Evolutionary conservation across 2,329 filamentous ascomycete species (phyloP), one percentile per base, ranked within the genome.

Genomic region (Boeremia exigua): DNA sequence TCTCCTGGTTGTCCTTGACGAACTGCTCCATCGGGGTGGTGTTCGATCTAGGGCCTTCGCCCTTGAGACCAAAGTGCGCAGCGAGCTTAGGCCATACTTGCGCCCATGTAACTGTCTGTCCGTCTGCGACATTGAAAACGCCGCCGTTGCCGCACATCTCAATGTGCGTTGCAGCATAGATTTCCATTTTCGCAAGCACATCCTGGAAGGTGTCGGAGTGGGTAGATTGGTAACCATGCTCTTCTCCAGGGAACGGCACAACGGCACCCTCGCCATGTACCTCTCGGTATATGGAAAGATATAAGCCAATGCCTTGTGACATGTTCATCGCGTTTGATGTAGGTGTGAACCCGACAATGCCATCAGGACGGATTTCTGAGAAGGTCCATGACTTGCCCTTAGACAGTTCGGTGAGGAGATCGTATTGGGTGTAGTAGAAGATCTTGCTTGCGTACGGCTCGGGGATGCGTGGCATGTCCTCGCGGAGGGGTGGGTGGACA

Each of bases 51-150:
- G 69, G 69, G 0, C 61, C 65, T 7, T 72, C 73, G 2, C 79
- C 78, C 48, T 75, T 76, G 28, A 82, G 71, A 0, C 75, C 75
- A 62, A 81, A 81, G 51, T 79, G 32, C 32, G 32, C 79, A 2
- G 72, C 67, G 63, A 81, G 68, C 4, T 77, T 62, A 1, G 79
- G 78, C 80, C 79, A 82, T 58, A 79, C 79, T 9, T 62, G 49
- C 11, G 68, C 70, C 79, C 79, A 81, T 58, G 69, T 62, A 0
- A 67, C 58, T 7, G 67, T 63, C 37, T 68, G 73, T 44, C 76
- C 75, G 23, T 79, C 72, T 38, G 77, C 78, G 2, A 75, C 72
- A 55, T 81, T 81, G 66, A 75, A 82, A 58, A 68, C 49, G 58
- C 71, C 54, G 63, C 70, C 50, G 57, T 75, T 61, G 3, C 44